Evolutionary conservation across 148 eudicot species (phyloP).

Genomic region (Cornus suecica): DNA sequence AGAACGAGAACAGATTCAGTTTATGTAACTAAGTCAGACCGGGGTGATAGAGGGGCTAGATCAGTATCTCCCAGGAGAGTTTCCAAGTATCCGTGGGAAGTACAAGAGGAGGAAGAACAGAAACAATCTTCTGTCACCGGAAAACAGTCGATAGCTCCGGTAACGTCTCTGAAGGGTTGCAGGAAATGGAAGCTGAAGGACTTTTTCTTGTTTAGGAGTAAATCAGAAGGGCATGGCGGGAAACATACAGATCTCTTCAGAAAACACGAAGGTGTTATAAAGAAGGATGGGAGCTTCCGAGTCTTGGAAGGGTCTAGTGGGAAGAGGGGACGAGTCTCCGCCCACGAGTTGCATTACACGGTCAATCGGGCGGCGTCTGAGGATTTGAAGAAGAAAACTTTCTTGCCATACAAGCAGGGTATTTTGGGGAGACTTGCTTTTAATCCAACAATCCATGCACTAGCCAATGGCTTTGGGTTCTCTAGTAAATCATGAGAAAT

Average conservation of each 20-base stretch:
- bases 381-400: slow-evolving; percentile 73
- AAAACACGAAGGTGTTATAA: slow-evolving; percentile 28
- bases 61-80: slow-evolving; percentile 57
- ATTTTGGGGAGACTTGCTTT: slow-evolving; percentile 63
- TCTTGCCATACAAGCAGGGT: slow-evolving; percentile 73
- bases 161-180: slow-evolving; percentile 23
- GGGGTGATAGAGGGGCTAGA: slow-evolving; percentile 36
- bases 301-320: slow-evolving; percentile 21
- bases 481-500: slow-evolving; percentile 24
- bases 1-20: too few species aligned
- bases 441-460: slow-evolving; percentile 39
- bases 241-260: slow-evolving; percentile 30
- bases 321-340: slow-evolving; percentile 46
- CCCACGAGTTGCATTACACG: slow-evolving; percentile 73
- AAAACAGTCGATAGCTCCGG: slow-evolving; percentile 9
- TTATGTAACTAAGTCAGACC: slow-evolving; percentile 7
- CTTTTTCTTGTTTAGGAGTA: slow-evolving; percentile 54
- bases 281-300: slow-evolving; percentile 38
- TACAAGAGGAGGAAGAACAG: slow-evolving; percentile 28
- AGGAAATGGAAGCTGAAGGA: slow-evolving; percentile 64
- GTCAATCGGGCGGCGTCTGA: slow-evolving; percentile 59
- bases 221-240: slow-evolving; percentile 57
- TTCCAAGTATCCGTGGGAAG: slow-evolving; percentile 56
- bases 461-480: slow-evolving; percentile 38
- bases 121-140: slow-evolving; percentile 6